Evolutionary conservation across 305 asterid genomes (phyloP).

Genomic region (Fraxinus nigra): DNA sequence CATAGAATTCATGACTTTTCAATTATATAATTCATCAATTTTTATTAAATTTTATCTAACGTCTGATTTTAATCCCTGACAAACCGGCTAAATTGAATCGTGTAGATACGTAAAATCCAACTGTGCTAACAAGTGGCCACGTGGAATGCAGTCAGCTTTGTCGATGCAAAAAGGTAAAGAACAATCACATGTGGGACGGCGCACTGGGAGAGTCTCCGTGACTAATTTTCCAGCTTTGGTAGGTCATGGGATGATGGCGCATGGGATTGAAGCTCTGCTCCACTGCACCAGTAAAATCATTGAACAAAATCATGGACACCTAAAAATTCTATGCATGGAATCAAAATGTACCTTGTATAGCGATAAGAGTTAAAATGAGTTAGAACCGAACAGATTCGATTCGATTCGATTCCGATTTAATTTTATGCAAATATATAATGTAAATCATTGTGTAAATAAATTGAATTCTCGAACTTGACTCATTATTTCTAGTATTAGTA

Average conservation of each 20-base stretch:
- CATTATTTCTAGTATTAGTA: no score
- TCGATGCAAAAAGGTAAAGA: background rate
- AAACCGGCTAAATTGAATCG: no score
- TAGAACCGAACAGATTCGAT: no score
- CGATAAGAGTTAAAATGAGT: background rate
- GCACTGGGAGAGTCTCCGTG: conserved; percentile 26
- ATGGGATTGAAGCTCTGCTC: background rate
- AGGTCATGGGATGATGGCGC: background rate
- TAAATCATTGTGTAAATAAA: no score
- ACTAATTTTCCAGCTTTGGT: background rate
- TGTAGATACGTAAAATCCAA: no score
- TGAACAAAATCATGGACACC: background rate
- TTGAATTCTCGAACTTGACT: no score
- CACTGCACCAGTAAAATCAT: background rate
- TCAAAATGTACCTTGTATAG: background rate
- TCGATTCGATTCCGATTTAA: background rate
- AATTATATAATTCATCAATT: no score
- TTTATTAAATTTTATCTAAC: no score
- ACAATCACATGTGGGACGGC: conserved; percentile 47
- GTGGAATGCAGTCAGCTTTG: background rate
- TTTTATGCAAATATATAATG: no score
- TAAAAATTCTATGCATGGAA: background rate
- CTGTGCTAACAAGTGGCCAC: background rate
- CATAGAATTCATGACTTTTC: no score
- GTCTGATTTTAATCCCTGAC: no score